Percentiles rank a stretch among this genome's conserved stretches.
phyloP scores from a whole-genome alignment of 495 filamentous ascomycete species.

The Durotheca rogersii region DNA sequence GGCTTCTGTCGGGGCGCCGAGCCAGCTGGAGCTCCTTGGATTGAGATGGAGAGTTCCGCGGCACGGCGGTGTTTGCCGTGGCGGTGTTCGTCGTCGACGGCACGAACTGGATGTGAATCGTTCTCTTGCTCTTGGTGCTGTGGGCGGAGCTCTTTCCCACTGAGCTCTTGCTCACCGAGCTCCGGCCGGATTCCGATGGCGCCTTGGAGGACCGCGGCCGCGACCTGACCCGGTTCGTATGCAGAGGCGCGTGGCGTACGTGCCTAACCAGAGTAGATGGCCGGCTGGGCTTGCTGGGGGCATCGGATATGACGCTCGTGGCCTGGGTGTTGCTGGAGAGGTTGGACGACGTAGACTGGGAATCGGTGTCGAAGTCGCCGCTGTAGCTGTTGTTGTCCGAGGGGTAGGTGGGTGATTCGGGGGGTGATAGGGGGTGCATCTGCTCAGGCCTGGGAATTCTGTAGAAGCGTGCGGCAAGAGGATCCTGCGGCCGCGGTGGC shows the following conservation, averaged over 20 bases:
- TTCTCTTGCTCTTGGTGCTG: constrained; percentile 29
- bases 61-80: no score
- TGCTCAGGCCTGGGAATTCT: constrained; percentile 27
- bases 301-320: constrained; percentile 41
- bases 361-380: constrained; percentile 41
- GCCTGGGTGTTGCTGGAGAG: constrained; percentile 49
- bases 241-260: constrained; percentile 32
- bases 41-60: constrained; percentile 10
- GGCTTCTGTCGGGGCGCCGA: constrained; percentile 33
- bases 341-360: constrained; percentile 45
- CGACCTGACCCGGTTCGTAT: constrained; percentile 34
- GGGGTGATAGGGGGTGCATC: constrained; percentile 14
- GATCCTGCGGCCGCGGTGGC: constrained; percentile 20
- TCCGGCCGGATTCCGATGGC: constrained; percentile 31
- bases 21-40: constrained; percentile 33
- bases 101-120: constrained; percentile 38
- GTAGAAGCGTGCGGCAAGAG: constrained; percentile 36
- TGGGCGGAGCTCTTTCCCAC: constrained; percentile 27
- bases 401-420: constrained; percentile 32
- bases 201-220: constrained; percentile 34
- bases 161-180: constrained; percentile 22
- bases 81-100: constrained; percentile 8
- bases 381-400: constrained; percentile 34
- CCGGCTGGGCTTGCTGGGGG: constrained; percentile 30
- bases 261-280: constrained; percentile 35